A percentile compares a stretch with the other conserved stretches of the same genome.
These are phyloP conservation scores for Bacidia rubella DNA, from an alignment of 495 filamentous ascomycete species.

Conservation along the genomic window DNA sequence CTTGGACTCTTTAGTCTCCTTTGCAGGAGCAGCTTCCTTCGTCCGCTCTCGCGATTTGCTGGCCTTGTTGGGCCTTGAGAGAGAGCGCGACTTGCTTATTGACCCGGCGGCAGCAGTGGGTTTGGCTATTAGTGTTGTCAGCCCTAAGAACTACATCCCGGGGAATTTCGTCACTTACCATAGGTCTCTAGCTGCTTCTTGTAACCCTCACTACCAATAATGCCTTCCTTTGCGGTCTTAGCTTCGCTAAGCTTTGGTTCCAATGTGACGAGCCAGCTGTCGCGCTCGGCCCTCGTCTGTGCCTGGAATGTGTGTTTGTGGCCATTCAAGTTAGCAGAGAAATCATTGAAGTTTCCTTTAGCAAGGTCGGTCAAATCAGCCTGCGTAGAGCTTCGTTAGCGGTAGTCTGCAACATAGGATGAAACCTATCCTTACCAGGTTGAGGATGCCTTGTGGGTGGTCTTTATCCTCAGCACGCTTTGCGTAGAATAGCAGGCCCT, in stretches of 20 bases:
- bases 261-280: constrained; percentile 73
- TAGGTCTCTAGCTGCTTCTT: constrained; percentile 64
- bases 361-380: constrained; percentile 70
- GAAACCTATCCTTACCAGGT: constrained; percentile 72
- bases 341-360: constrained; percentile 61
- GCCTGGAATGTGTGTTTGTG: constrained; percentile 90
- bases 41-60: constrained; percentile 38
- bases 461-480: constrained; percentile 76
- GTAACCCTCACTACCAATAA: constrained; percentile 61
- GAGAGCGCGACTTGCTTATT: constrained; percentile 31
- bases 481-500: constrained; percentile 84
- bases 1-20: constrained; percentile 29
- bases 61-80: constrained; percentile 34
- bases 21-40: constrained; percentile 21
- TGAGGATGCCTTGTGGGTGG: constrained; percentile 67
- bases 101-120: constrained; percentile 32
- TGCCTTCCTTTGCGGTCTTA: constrained; percentile 53
- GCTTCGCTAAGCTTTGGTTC: constrained; percentile 66
- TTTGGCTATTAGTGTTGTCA: constrained; percentile 33
- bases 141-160: neutral
- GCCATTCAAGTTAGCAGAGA: constrained; percentile 67
- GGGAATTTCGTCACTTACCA: constrained; percentile 27
- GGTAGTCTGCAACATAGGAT: too few species aligned
- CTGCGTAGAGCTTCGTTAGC: constrained; percentile 34
- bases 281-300: constrained; percentile 56